Evolutionary conservation across 345 rosid species (phyloP).

Genomic region (Euphorbia peplus): DNA sequence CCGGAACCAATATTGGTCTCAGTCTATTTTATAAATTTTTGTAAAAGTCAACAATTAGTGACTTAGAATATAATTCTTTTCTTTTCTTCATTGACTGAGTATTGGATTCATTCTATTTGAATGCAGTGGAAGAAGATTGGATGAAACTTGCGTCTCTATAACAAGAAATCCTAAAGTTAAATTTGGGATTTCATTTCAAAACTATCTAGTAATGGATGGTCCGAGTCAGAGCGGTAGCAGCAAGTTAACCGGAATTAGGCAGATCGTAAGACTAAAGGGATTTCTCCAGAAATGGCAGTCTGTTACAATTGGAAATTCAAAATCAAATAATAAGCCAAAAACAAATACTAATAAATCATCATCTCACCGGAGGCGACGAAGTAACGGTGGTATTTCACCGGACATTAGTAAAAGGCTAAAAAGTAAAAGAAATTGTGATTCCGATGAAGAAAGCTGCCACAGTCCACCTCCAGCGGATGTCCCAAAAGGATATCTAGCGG

Average conservation of each 20-base stretch:
- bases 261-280: constrained; percentile 80
- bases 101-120: too few species aligned
- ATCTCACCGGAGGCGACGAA: constrained; percentile 22
- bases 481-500: constrained; percentile 88
- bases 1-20: too few species aligned
- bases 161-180: too few species aligned
- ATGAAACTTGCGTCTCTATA: too few species aligned
- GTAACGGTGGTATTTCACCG: constrained; percentile 36
- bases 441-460: constrained; percentile 75
- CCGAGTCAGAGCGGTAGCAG: constrained; percentile 37
- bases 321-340: constrained; percentile 18
- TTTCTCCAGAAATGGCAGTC: constrained; percentile 91
- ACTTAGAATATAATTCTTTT: too few species aligned
- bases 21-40: too few species aligned
- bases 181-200: constrained; percentile 21
- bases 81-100: too few species aligned
- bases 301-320: constrained; percentile 48
- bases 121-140: background rate
- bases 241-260: constrained; percentile 71
- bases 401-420: constrained; percentile 50
- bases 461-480: constrained; percentile 81
- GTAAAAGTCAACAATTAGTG: too few species aligned
- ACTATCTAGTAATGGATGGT: constrained; percentile 52
- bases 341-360: too few species aligned
- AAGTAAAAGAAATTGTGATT: constrained; percentile 45